These are phyloP conservation scores for Cyclanthera cordifolia DNA, from an alignment of 306 rosid genomes.

Conservation along the genomic window DNA sequence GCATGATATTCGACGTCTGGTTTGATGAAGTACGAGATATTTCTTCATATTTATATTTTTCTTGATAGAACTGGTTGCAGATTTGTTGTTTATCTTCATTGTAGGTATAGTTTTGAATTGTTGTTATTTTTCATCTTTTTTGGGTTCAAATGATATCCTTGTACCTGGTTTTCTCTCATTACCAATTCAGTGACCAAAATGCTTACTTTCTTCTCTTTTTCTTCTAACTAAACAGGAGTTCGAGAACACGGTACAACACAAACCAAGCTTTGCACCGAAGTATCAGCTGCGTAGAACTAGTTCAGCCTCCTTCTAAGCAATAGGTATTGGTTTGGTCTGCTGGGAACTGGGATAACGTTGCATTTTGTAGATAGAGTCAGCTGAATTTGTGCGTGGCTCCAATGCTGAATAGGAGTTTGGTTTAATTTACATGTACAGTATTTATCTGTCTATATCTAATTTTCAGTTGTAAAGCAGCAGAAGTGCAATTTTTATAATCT, in stretches of 20 bases:
- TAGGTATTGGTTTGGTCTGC: background rate
- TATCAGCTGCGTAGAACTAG: constrained; percentile 61
- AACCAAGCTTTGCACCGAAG: constrained; percentile 25
- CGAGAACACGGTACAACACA: constrained; percentile 25
- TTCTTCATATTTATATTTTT: background rate
- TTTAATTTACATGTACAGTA: constrained; percentile 11
- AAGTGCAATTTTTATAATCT: background rate
- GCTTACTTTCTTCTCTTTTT: background rate
- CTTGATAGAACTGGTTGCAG: background rate
- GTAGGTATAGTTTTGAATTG: background rate
- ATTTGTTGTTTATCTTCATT: background rate
- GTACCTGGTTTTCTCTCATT: too few species aligned
- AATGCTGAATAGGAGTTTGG: constrained; percentile 7
- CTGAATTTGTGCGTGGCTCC: background rate
- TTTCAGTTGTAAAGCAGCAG: background rate
- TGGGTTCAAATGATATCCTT: background rate
- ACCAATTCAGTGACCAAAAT: background rate
- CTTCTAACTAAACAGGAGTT: constrained; percentile 32
- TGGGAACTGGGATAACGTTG: background rate
- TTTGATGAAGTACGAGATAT: background rate
- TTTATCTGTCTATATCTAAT: background rate
- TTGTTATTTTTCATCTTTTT: background rate
- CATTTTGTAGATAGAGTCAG: background rate
- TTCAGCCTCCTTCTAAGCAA: constrained; percentile 38
- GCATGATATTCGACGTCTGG: background rate